These are phyloP conservation scores for Allomyces javanicus DNA, from an alignment of 192 early-diverging fungal species.

Conservation along the genomic window DNA sequence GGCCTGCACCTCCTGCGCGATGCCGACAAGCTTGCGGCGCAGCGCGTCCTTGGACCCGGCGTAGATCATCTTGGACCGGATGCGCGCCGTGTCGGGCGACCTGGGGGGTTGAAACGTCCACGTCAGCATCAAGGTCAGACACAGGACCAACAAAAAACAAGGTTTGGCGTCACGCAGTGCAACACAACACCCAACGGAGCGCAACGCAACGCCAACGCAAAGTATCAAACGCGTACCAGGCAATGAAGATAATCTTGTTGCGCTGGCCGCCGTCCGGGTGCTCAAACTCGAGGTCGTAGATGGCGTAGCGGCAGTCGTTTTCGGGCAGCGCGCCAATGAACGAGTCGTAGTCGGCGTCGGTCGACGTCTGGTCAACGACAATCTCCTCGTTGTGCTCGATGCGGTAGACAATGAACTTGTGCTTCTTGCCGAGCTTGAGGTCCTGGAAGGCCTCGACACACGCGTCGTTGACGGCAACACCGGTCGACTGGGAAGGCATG, in stretches of 20 bases:
- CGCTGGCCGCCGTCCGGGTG: slow-evolving; percentile 41
- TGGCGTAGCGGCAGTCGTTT: slow-evolving; percentile 58
- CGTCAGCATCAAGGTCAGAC: too few species aligned
- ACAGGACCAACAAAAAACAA: too few species aligned
- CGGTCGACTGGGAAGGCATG: slow-evolving; percentile 48
- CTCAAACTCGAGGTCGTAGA: slow-evolving; percentile 71
- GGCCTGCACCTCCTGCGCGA: slow-evolving; percentile 60
- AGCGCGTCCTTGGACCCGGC: slow-evolving; percentile 64
- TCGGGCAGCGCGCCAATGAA: slow-evolving; percentile 46
- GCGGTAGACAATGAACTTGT: slow-evolving; percentile 66
- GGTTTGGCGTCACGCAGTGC: too few species aligned
- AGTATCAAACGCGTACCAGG: slow-evolving; percentile 37
- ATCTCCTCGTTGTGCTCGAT: slow-evolving; percentile 49
- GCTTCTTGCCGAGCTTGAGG: slow-evolving; percentile 53
- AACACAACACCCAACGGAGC: too few species aligned
- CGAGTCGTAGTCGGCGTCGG: slow-evolving; percentile 32
- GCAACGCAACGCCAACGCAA: neutral
- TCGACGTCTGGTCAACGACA: slow-evolving; percentile 36
- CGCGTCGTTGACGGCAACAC: slow-evolving; percentile 41
- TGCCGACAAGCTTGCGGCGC: slow-evolving; percentile 46
- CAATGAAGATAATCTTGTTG: slow-evolving; percentile 70
- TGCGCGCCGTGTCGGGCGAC: slow-evolving; percentile 55
- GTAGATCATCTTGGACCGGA: slow-evolving; percentile 80
- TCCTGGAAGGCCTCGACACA: slow-evolving; percentile 47
- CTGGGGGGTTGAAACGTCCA: slow-evolving; percentile 8